These are phyloP conservation scores for Hamamelis virginiana DNA, from an alignment of 164 flowering plant genomes.

Conservation along the genomic window DNA sequence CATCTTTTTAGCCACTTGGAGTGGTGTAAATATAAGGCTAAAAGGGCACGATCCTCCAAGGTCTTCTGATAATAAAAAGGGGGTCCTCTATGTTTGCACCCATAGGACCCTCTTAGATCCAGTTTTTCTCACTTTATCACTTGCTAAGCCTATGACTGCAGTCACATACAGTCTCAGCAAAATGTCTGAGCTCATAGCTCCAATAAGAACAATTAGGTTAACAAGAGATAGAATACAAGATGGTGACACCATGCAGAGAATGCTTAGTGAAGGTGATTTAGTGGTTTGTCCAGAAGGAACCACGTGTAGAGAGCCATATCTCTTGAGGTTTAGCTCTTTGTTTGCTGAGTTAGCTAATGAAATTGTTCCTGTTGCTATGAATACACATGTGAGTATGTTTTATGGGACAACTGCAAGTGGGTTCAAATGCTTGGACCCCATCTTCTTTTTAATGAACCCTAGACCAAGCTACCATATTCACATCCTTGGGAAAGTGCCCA, in stretches of 20 bases:
- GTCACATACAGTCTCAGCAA: constrained; percentile 24
- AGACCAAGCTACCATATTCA: background rate
- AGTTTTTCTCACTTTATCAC: background rate
- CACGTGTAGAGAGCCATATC: constrained; percentile 31
- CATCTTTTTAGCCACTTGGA: background rate
- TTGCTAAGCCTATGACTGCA: constrained; percentile 8
- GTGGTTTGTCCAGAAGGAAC: constrained; percentile 36
- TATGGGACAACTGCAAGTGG: constrained; percentile 36
- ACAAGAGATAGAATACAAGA: constrained; percentile 21
- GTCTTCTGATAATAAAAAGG: background rate
- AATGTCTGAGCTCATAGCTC: constrained; percentile 8
- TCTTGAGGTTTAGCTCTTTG: constrained; percentile 25
- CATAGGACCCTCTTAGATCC: constrained; percentile 28
- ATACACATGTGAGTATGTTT: constrained; percentile 23
- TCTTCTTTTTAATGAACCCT: constrained; percentile 27
- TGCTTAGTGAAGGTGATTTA: constrained; percentile 21
- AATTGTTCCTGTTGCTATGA: constrained; percentile 28
- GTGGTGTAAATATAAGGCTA: too few relatives aligned
- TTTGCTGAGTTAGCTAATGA: constrained; percentile 26
- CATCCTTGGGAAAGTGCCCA: constrained; percentile 29
- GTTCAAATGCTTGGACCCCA: constrained; percentile 23
- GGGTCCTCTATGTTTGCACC: constrained; percentile 20
- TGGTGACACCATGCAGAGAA: constrained; percentile 2
- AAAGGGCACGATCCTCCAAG: too few relatives aligned
- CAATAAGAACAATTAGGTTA: constrained; percentile 11